Evolutionary conservation across 345 rosid species (phyloP), one percentile per base, ranked within the genome.

Genomic region (Acer yangbiense): DNA sequence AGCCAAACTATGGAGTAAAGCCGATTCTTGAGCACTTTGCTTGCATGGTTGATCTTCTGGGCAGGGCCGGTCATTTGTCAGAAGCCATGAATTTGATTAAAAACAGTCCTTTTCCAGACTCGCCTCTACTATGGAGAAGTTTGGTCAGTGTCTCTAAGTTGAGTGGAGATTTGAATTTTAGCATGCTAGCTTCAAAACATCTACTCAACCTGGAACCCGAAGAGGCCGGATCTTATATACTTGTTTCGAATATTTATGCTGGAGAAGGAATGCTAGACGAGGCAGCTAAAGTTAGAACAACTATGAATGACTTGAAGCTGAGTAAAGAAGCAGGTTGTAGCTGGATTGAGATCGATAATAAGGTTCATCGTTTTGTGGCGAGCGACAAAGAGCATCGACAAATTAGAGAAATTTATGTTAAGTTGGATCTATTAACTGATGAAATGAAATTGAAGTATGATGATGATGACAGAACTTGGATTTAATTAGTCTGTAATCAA

Each of bases 331-430:
- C 80, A 66, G 87, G 87, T 11, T 71, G 76, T 44, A 85, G 87
- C 73, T 79, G 82, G 85, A 80, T 85, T 67, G 83, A 85, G 77
- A 79, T 80, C 65, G 74, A 85, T 27, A 80, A 72, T 8, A 77
- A 75, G 68, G 73, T 82, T 17, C 85, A 82, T 72, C 43, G 48
- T 50, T 82, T 77, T 29, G 78, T 75, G 69, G 83, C 85, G 29
- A 77, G 83, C 35, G 73, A 65, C 69, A 82, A 64, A 64, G 80
- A 77, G 60, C 85, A 68, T 81, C 75, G 77, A 27, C 72, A 71
- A 69, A 82, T 81, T 66, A 69, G 67, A 27, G 83, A 84, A 68
- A 84, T 84, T 58, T 82, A 82, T 79, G 65, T 83, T 3, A 74
- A 65, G 58, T 77, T 84, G 81, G 76, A 82, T 62, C 69, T 74